Conservation (phyloP, 2,329 filamentous ascomycete species). For the Ceratocystis cacaofunesta region DNA sequence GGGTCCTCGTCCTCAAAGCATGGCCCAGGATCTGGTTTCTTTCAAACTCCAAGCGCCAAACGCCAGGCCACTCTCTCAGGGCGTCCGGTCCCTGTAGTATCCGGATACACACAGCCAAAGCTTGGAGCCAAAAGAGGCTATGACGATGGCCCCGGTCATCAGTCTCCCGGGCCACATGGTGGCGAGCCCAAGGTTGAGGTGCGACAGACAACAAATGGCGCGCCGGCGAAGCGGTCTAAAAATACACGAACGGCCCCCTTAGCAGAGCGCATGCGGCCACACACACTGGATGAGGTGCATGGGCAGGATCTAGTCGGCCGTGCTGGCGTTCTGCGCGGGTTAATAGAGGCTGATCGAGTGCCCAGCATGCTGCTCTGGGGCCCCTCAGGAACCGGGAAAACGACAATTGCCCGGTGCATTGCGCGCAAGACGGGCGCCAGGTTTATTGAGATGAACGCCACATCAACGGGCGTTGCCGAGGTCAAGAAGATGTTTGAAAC, state of each 20-base stretch:
- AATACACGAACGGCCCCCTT: conserved; percentile 62
- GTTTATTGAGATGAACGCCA: conserved; percentile 94
- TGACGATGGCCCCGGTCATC: conserved; percentile 36
- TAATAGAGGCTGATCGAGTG: conserved; percentile 74
- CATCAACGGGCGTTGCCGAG: conserved; percentile 71
- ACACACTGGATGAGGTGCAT: conserved; percentile 67
- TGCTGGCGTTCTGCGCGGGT: conserved; percentile 64
- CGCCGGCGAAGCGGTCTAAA: conserved; percentile 47
- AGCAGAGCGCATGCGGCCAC: conserved; percentile 85
- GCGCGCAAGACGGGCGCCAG: conserved; percentile 66
- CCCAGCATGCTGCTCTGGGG: conserved; percentile 96
- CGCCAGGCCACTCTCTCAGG: conserved; percentile 28
- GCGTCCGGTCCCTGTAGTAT: not conserved
- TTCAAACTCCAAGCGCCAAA: conserved; percentile 46
- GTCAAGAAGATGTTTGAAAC: conserved; percentile 86
- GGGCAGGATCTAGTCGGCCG: conserved; percentile 85
- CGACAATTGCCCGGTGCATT: conserved; percentile 83
- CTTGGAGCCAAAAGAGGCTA: conserved; percentile 32
- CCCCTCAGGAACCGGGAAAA: conserved; percentile 67
- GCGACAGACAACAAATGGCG: not conserved
- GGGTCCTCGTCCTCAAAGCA: not conserved
- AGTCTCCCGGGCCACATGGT: not conserved
- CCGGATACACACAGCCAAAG: not conserved
- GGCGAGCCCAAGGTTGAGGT: not conserved
- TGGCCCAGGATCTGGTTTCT: conserved; percentile 42